Conservation (phyloP, 208 protist species). For the Leptomonas seymouri region DNA sequence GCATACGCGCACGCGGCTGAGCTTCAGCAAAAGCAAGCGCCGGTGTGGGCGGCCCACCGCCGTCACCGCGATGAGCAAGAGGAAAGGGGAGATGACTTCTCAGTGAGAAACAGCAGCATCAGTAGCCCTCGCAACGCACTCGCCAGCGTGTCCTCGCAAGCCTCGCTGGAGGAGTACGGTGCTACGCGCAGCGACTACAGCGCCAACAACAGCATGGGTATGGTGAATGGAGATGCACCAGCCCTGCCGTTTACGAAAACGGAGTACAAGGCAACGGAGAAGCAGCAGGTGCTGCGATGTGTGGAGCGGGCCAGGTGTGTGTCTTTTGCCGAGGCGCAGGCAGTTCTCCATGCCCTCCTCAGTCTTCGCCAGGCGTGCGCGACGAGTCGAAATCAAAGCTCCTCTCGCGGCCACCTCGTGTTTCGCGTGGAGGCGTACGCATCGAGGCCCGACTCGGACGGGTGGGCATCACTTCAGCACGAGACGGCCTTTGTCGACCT, state of each 20-base stretch:
- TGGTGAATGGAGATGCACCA: too few relatives aligned
- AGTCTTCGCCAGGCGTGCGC: conserved; percentile 42
- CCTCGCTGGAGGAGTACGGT: background rate
- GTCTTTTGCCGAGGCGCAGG: conserved; percentile 32
- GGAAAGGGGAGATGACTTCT: background rate
- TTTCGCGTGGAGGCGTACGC: conserved; percentile 41
- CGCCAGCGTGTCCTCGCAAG: conserved; percentile 1
- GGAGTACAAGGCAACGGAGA: conserved; percentile 64
- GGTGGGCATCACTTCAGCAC: conserved; percentile 18
- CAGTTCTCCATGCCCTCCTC: conserved; percentile 40
- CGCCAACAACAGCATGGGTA: background rate
- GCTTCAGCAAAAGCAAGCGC: conserved; percentile 12
- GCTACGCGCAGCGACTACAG: background rate
- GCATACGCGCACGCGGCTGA: background rate
- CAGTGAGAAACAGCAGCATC: background rate
- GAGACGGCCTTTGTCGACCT: conserved; percentile 73
- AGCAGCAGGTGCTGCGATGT: conserved; percentile 45
- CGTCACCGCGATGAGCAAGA: conserved; percentile 22
- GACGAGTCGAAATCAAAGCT: conserved; percentile 55
- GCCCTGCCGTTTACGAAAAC: conserved; percentile 11
- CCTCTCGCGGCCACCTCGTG: conserved; percentile 54
- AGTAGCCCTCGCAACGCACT: background rate
- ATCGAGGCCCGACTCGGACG: background rate
- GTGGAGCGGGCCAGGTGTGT: conserved; percentile 40
- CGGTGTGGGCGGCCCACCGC: conserved; percentile 22